A percentile compares a stretch with the other conserved stretches of the same genome.
Evolutionary conservation across 306 rosid species (phyloP).

Genomic region (Vachellia collinsii): DNA sequence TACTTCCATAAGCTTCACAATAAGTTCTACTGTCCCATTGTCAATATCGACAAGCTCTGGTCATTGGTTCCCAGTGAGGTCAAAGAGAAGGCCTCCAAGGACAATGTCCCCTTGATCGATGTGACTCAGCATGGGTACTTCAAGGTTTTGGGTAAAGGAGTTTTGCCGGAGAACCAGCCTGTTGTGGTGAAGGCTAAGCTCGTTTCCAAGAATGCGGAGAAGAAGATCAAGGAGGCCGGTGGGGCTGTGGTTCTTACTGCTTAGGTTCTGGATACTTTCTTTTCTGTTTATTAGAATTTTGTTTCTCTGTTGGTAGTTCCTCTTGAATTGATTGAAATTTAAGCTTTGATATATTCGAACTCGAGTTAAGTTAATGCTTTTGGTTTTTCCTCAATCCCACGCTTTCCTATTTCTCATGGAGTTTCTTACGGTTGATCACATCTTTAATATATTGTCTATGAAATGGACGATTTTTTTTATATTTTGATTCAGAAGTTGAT

Average conservation of each 20-base stretch:
- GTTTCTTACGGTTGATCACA: not conserved
- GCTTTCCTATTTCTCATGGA: not conserved
- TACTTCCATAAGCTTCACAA: slow-evolving; percentile 75
- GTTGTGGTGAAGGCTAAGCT: slow-evolving; percentile 81
- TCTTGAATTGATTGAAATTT: slow-evolving; percentile 7
- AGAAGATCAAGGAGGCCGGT: slow-evolving; percentile 86
- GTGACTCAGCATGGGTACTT: slow-evolving; percentile 73
- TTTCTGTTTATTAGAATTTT: not conserved
- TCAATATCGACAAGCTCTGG: slow-evolving; percentile 85
- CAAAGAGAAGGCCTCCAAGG: slow-evolving; percentile 67
- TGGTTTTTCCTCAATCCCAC: not conserved
- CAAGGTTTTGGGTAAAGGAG: slow-evolving; percentile 81
- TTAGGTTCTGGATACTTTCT: slow-evolving; percentile 42
- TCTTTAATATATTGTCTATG: not conserved
- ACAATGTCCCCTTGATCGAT: slow-evolving; percentile 59
- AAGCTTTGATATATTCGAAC: slow-evolving; percentile 20
- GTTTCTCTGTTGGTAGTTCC: not conserved
- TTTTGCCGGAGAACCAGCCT: slow-evolving; percentile 55
- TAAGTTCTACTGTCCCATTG: slow-evolving; percentile 74
- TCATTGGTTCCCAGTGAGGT: slow-evolving; percentile 67
- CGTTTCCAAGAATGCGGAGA: slow-evolving; percentile 71
- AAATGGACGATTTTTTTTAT: not conserved
- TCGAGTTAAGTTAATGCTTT: not conserved
- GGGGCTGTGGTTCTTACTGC: slow-evolving; percentile 82
- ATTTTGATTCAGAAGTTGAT: not conserved